Evolutionary conservation across 2,329 filamentous ascomycete genomes (phyloP), one percentile per base, ranked within the genome.

Genomic region (Diaporthe destruens): DNA sequence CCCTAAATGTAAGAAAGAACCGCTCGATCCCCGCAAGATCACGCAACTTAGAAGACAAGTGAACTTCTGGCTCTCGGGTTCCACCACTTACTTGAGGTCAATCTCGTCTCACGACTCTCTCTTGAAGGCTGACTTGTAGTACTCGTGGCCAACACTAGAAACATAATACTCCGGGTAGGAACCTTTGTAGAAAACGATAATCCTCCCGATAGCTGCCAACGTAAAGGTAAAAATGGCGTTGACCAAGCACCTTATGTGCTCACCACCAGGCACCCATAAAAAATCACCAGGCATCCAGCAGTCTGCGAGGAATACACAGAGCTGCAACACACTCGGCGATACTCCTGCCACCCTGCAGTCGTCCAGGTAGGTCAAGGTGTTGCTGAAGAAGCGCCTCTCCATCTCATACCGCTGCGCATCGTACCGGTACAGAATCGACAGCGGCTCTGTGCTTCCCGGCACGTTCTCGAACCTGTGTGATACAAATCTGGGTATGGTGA

Each of bases 321-420:
- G 59, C 59, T 63, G 39, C 42, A 63, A 11, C 42, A 63, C 18
- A 6, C 59, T 63, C 12, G 59, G 59, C 6, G 39, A 20, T 14
- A 34, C 42, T 29, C 25, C 59, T 16, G 59, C 59, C 25, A 63
- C 16, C 42, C 59, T 63, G 11, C 59, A 63, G 25, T 63, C 59
- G 42, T 63, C 8, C 25, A 49, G 25, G 59, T 63, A 63, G 59
- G 59, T 63, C 25, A 63, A 20, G 42, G 59, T 63, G 18, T 63
- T 63, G 59, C 59, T 23, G 59, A 63, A 63, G 42, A 63, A 63
- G 39, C 59, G 59, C 59, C 59, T 32, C 42, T 63, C 59, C 59
- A 63, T 63, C 59, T 49, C 59, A 29, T 63, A 63, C 25, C 59
- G 25, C 59, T 63, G 59, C 6, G 59, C 59, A 29, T 63, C 59